phyloP scores from a whole-genome alignment of 208 protist genomes.

The Leishmania turanica region DNA sequence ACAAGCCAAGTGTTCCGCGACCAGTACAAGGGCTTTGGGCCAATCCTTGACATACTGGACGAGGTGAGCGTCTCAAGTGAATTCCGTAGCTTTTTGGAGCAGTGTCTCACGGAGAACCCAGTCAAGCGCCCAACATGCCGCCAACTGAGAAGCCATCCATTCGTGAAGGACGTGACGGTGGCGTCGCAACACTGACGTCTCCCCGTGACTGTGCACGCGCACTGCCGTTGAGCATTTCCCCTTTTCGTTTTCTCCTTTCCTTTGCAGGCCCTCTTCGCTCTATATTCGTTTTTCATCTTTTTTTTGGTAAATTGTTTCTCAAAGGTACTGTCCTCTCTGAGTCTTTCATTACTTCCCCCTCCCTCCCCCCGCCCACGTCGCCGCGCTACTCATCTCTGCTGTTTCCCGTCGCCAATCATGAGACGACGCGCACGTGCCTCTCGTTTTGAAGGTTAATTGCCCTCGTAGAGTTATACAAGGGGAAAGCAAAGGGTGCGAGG shows the following conservation, averaged over 20 bases:
- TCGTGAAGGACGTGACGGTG: conserved; percentile 35
- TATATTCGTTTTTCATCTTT: background rate
- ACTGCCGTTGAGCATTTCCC: background rate
- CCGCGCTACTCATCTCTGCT: background rate
- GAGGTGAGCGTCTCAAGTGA: conserved; percentile 34
- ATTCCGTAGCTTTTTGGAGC: conserved; percentile 57
- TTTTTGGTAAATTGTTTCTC: too few species aligned
- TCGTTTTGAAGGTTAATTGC: too few species aligned
- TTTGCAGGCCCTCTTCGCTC: background rate
- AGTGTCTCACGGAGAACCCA: conserved; percentile 65
- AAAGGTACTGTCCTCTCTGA: background rate
- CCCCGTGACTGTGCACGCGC: background rate
- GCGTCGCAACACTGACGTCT: background rate
- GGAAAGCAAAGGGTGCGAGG: background rate
- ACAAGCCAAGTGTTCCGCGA: conserved; percentile 3
- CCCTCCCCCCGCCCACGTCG: background rate
- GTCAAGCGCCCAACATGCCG: conserved; percentile 50
- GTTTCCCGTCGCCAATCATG: background rate
- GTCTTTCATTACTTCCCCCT: background rate
- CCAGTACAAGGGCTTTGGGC: conserved; percentile 44
- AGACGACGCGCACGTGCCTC: background rate
- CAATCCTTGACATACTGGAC: conserved; percentile 59
- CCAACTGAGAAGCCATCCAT: conserved; percentile 62
- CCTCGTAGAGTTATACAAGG: background rate
- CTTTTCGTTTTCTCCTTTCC: background rate